phyloP scores from a whole-genome alignment of 2,329 filamentous ascomycete genomes.

The Penicillium polonicum region DNA sequence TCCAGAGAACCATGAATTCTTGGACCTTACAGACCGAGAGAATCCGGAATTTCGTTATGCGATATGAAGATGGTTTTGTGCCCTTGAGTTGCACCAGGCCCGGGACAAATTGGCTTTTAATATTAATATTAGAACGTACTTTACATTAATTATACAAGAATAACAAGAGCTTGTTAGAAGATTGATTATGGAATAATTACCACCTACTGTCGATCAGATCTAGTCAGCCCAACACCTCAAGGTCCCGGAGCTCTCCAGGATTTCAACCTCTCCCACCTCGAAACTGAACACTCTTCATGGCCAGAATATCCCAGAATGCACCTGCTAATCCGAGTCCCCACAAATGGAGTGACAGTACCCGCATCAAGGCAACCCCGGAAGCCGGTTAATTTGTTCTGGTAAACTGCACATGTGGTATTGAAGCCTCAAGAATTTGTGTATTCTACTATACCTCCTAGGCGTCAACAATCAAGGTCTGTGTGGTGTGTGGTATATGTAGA shows the following conservation, averaged over 20 bases:
- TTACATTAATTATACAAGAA: neutral
- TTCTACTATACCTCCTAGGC: too few relatives aligned
- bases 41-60: constrained; percentile 28
- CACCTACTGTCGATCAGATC: neutral
- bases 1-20: constrained; percentile 37
- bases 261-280: neutral
- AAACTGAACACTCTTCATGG: neutral
- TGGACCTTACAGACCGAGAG: constrained; percentile 29
- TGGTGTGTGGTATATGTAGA: too few relatives aligned
- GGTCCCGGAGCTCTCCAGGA: too few relatives aligned
- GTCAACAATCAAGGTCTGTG: too few relatives aligned
- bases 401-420: too few relatives aligned
- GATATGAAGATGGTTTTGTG: constrained; percentile 9
- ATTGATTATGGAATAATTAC: neutral
- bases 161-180: neutral
- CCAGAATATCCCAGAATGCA: neutral
- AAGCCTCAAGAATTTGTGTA: too few relatives aligned
- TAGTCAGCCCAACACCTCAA: too few relatives aligned
- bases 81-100: neutral
- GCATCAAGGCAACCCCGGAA: too few relatives aligned
- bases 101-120: neutral
- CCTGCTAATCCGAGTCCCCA: too few relatives aligned
- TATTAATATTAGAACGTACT: neutral
- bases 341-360: too few relatives aligned
- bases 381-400: too few relatives aligned